Percentiles rank a stretch among this genome's conserved stretches.
phyloP scores from a whole-genome alignment of 2,329 filamentous ascomycete genomes.

The Dothiorella sarmentorum region DNA sequence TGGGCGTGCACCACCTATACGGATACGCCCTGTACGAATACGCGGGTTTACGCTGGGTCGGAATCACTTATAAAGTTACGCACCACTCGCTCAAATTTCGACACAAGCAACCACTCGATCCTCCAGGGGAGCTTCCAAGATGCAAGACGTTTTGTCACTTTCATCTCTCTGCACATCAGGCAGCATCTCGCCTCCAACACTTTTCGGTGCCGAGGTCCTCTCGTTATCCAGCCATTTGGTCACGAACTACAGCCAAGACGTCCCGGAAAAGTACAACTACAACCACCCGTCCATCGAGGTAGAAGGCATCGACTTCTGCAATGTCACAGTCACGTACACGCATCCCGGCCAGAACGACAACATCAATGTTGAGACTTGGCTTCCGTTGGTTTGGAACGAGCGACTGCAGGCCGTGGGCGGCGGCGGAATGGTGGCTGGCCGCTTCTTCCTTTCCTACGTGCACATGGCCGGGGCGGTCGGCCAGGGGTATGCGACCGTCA shows the following conservation, averaged over 20 bases:
- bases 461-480: constrained; percentile 27
- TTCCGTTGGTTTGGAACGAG: constrained; percentile 34
- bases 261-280: constrained; percentile 18
- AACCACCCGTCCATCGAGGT: constrained; percentile 16
- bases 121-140: too few species aligned
- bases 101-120: too few species aligned
- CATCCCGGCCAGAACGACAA: constrained; percentile 21
- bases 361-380: constrained; percentile 25
- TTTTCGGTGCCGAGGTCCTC: constrained; percentile 21
- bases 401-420: constrained; percentile 34
- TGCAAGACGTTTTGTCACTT: too few species aligned
- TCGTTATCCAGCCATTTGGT: constrained; percentile 21
- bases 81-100: too few species aligned
- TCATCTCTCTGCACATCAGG: too few species aligned
- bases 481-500: constrained; percentile 32
- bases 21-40: too few species aligned
- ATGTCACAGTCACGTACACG: constrained; percentile 24
- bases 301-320: constrained; percentile 22
- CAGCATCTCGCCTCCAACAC: constrained; percentile 10
- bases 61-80: too few species aligned
- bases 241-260: constrained; percentile 21
- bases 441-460: constrained; percentile 23
- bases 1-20: too few species aligned
- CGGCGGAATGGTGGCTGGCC: constrained; percentile 29
- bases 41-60: too few species aligned